These are phyloP conservation scores for Komagataella mondaviorum DNA, from an alignment of 805 yeast species.

Conservation along the genomic window DNA sequence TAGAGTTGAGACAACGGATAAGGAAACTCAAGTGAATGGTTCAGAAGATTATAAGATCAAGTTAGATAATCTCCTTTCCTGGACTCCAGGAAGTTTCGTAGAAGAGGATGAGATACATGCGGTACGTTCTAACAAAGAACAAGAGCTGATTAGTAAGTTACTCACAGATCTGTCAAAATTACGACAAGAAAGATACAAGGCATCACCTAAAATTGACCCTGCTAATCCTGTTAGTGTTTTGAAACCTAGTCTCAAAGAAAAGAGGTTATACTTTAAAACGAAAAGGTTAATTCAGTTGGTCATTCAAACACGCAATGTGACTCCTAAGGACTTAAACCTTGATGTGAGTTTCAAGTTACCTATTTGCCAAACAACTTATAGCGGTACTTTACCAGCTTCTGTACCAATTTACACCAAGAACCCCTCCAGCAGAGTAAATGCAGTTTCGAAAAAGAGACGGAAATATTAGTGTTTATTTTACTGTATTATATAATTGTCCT, in stretches of 20 bases:
- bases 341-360: constrained; percentile 37
- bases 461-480: neutral
- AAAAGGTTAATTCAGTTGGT: constrained; percentile 30
- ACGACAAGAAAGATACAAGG: constrained; percentile 29
- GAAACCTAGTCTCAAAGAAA: constrained; percentile 30
- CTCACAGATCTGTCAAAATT: constrained; percentile 34
- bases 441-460: neutral
- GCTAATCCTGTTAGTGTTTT: constrained; percentile 10
- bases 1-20: neutral
- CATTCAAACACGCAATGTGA: constrained; percentile 13
- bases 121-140: constrained; percentile 10
- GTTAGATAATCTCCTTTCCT: constrained; percentile 13
- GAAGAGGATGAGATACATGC: constrained; percentile 12
- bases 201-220: constrained; percentile 2
- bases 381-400: constrained; percentile 68
- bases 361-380: constrained; percentile 56
- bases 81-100: constrained; percentile 13
- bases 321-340: constrained; percentile 20
- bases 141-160: constrained; percentile 26
- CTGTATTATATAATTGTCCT: neutral
- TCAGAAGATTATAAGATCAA: constrained; percentile 9
- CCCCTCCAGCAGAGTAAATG: neutral
- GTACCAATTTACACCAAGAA: constrained; percentile 1
- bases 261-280: constrained; percentile 24
- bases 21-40: constrained; percentile 2